Percentiles rank a stretch among this genome's conserved stretches.
phyloP scores from a whole-genome alignment of 805 yeast genomes.

The Ogataea trehalophila region DNA sequence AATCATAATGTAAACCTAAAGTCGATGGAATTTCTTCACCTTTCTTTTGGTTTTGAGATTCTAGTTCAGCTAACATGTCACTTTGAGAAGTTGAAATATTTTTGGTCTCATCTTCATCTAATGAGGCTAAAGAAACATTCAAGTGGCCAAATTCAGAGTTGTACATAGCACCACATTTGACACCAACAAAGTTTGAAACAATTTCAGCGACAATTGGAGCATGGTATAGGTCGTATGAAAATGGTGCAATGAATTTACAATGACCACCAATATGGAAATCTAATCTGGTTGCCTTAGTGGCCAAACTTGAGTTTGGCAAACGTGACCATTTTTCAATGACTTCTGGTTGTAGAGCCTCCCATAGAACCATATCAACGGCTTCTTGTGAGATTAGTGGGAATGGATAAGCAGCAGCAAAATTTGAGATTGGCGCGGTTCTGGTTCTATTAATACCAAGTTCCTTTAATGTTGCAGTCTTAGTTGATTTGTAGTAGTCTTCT shows the following conservation, averaged over 20 bases:
- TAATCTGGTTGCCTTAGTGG: slow-evolving; percentile 28
- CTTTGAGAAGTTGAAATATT: slow-evolving; percentile 7
- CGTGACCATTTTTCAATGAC: slow-evolving; percentile 39
- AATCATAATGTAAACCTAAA: slow-evolving; percentile 44
- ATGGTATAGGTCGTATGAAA: slow-evolving; percentile 45
- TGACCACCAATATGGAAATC: slow-evolving; percentile 48
- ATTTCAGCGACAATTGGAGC: slow-evolving; percentile 46
- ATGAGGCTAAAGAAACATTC: slow-evolving; percentile 38
- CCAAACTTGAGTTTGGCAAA: slow-evolving; percentile 29
- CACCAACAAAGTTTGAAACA: slow-evolving; percentile 45
- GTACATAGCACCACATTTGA: slow-evolving; percentile 40
- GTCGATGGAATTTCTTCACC: slow-evolving; percentile 39
- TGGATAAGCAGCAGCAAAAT: slow-evolving; percentile 46
- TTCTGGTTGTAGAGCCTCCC: slow-evolving; percentile 44
- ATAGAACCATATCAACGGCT: slow-evolving; percentile 50
- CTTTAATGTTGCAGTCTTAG: slow-evolving; percentile 32
- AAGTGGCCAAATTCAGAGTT: slow-evolving; percentile 50
- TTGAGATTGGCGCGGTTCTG: slow-evolving; percentile 26
- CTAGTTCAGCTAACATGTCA: slow-evolving; percentile 11
- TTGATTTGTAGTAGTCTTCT: slow-evolving; percentile 31
- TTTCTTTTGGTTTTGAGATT: slow-evolving; percentile 15
- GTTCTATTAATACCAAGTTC: slow-evolving; percentile 33
- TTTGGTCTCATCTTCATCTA: slow-evolving; percentile 14
- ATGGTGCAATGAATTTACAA: slow-evolving; percentile 36
- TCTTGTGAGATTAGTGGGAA: slow-evolving; percentile 56